Base-by-base conservation (phyloP, 164 flowering plant species). In the Vitis amurensis region DNA sequence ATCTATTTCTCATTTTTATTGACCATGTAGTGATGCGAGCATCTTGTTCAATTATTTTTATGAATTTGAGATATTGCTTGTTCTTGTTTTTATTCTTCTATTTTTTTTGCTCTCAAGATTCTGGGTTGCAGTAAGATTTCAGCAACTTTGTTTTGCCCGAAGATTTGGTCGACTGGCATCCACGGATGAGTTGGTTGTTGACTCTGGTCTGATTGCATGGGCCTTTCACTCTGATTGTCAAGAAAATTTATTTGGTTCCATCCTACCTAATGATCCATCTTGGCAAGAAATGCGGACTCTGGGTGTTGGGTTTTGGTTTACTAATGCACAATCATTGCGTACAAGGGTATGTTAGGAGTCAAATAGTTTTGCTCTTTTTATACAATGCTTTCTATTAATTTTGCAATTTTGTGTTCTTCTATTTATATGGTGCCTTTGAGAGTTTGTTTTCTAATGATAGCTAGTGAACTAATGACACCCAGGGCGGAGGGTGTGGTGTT, bases 201-300 rank as follows among this genome's bases (percentile, higher is more conserved):
- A 86, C 74, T 87, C 97, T 37, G 71, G 73, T 52, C 66, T 80
- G 70, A 85, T 92, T 76, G 90, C 75, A 29, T 96, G 97, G 98
- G 99, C 97, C 59, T 89, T 87, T 73, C 98, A 93, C 71, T 96
- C 99, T 72, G 99, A 93, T 71, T 90, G 95, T 74, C 98, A 90
- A 71, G 95, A 87, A 63, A 87, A 72, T 74, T 79, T 96, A 74
- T 81, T 85, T 66, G 76, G 64, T 76, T 81, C 88, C 73, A 55
- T 91, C 62, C 73, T 91, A 48, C 79, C 98, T 16, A 82, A 78
- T 68, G 97, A 93, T 73, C 87, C 97, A 70, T 82, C 93, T 56
- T 96, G 99, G 99, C 78, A 73, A 73, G 97, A 91, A 63, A 88
- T 96, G 94, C 85, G 89, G 47, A 76, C 74, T 63, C 63, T 92